Evolutionary conservation across 139 green algal genomes (phyloP), one percentile per base, ranked within the genome.

Genomic region (Gonium pectorale): DNA sequence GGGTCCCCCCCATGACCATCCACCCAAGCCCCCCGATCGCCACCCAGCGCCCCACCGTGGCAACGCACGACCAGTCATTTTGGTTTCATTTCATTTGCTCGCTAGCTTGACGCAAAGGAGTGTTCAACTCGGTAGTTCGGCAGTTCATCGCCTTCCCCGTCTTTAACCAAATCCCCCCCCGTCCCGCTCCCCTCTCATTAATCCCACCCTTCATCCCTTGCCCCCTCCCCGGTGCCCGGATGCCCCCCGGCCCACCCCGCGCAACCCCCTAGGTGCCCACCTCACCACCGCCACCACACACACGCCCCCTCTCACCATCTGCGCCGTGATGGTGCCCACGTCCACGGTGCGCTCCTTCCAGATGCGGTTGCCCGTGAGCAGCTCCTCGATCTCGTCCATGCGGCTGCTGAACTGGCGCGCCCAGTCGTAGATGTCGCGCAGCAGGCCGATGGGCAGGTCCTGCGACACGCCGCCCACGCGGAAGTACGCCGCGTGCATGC

Each of bases 311-410:
- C 74, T 83, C 60, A 93, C 93, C 86, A 97, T 89, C 83, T 95
- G 83, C 33, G 92, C 91, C n/a, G 90, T 96, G 43, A 98, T 88
- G n/a, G 95, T 87, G 82, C 95, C 95, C 52, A 98, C 90, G 78
- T 96, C 95, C 59, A 98, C 93, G 51, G 95, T 91, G 75, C 95
- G 89, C 89, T 98, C 94, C 90, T 97, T 97, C 92, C 92, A 98
- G 69, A 98, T 96, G 72, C 95, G 90, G 87, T 98, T 98, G 81
- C 90, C 92, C 22, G 89, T 94, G 46, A 98, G 83, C 90, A 98
- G 94, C 89, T 98, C 94, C 86, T 98, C 95, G 66, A 98, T 93
- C 88, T 98, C 95, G 83, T 97, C 94, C 83, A 98, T 88, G 56
- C 94, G 93, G 33, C 91, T 94, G 54, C 90, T 89, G 87, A 96